Conservation (phyloP, 2,329 filamentous ascomycete genomes). For the Hymenoscyphus repandus region DNA sequence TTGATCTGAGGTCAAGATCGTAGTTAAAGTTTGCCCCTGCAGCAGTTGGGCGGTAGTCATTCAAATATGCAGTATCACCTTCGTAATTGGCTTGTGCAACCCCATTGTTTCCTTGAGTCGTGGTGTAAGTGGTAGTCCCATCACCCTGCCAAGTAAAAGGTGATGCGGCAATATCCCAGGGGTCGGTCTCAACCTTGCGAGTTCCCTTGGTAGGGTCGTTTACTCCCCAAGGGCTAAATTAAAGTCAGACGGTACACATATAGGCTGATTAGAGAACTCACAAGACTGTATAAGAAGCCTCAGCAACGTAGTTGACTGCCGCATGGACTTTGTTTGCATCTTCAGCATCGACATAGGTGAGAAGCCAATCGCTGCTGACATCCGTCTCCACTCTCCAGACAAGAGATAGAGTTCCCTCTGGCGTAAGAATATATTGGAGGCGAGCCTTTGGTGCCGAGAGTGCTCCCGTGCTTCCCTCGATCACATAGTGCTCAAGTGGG, state of each 20-base stretch:
- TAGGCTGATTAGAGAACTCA: conserved; percentile 25
- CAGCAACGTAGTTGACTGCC: conserved; percentile 52
- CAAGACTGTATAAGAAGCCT: conserved; percentile 52
- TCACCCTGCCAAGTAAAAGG: conserved; percentile 50
- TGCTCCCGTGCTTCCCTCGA: conserved; percentile 45
- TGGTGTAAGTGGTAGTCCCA: conserved; percentile 44
- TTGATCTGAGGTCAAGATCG: conserved; percentile 33
- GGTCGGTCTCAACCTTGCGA: conserved; percentile 41
- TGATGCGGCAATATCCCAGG: conserved; percentile 42
- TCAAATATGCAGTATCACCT: conserved; percentile 40
- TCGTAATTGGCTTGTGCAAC: conserved; percentile 48
- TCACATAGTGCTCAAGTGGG: conserved; percentile 18
- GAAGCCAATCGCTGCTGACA: conserved; percentile 50
- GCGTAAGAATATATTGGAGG: conserved; percentile 49
- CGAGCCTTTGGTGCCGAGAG: conserved; percentile 48
- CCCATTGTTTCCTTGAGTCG: conserved; percentile 54
- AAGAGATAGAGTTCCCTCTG: conserved; percentile 42
- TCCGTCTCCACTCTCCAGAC: conserved; percentile 57
- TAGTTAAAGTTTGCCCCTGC: conserved; percentile 40
- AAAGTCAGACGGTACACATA: conserved; percentile 6
- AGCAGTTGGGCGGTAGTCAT: conserved; percentile 45
- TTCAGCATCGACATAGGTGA: conserved; percentile 47
- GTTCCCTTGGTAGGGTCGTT: conserved; percentile 48
- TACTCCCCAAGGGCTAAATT: conserved; percentile 42
- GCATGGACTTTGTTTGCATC: conserved; percentile 43